Evolutionary conservation across 805 yeast genomes (phyloP).

Genomic region (Kodamaea hsintzibuensis): DNA sequence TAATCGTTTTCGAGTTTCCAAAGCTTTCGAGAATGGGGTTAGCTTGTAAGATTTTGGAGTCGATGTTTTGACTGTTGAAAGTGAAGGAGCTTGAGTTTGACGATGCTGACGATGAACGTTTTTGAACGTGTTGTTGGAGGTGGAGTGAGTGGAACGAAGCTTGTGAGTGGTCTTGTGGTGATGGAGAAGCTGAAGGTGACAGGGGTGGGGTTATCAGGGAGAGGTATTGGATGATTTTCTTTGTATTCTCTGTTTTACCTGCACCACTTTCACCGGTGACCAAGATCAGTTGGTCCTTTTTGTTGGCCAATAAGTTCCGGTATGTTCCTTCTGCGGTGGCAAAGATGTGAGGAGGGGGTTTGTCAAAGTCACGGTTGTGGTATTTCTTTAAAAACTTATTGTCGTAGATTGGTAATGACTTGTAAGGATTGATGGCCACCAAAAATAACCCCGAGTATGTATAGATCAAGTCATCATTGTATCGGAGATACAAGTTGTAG

Average conservation of each 20-base stretch:
- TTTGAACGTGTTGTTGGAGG: slow-evolving; percentile 1
- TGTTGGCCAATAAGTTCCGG: slow-evolving; percentile 66
- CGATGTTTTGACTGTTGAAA: slow-evolving; percentile 52
- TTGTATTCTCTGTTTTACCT: slow-evolving; percentile 97
- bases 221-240: slow-evolving; percentile 87
- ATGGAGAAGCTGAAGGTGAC: slow-evolving; percentile 8
- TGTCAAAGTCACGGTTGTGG: slow-evolving; percentile 39
- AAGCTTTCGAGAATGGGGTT: slow-evolving; percentile 95
- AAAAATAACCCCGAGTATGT: slow-evolving; percentile 94
- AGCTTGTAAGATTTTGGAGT: slow-evolving; percentile 84
- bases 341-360: slow-evolving; percentile 80
- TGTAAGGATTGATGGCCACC: slow-evolving; percentile 95
- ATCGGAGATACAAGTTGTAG: slow-evolving; percentile 76
- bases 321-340: slow-evolving; percentile 88
- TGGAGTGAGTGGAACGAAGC: background rate
- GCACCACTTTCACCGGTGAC: slow-evolving; percentile 99
- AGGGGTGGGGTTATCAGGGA: slow-evolving; percentile 65
- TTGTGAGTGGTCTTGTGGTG: background rate
- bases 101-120: slow-evolving; percentile 6
- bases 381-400: slow-evolving; percentile 56
- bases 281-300: slow-evolving; percentile 81
- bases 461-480: slow-evolving; percentile 75
- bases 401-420: slow-evolving; percentile 68
- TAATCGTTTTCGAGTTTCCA: slow-evolving; percentile 95
- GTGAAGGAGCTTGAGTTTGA: slow-evolving; percentile 6